Evolutionary conservation across 2,329 filamentous ascomycete genomes (phyloP), one percentile per base, ranked within the genome.

Genomic region (Diaporthe ilicicola): DNA sequence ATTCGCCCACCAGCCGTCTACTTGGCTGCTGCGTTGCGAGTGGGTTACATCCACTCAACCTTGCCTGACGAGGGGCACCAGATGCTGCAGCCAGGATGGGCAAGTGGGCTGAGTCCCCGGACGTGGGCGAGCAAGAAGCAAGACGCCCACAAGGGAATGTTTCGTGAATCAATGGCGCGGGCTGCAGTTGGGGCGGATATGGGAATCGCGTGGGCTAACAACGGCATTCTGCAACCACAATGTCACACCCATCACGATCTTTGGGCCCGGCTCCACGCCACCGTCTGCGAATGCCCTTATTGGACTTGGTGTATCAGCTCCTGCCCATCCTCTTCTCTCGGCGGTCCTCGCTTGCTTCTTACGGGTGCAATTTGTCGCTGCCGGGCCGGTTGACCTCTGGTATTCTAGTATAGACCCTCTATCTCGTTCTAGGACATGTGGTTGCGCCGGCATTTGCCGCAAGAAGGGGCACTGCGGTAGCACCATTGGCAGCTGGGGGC

Each of bases 1-100:
- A 32, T 34, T 29, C 13, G 42, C 54, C 37, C 37, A 46, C 10
- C n/a, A 50, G 53, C 32, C 24, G 17, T 42, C 32, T n/a, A 67
- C 51, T 34, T 53, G 50, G 54, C 65, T 56, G 53, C 65, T 59
- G 65, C 51, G 39, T 48, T 17, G 42, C 39, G 29, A 50, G 42
- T 22, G 65, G 65, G 53, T 67, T 67, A 48, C 65, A 67, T 67
- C 19, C 51, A 50, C 53, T 56, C 39, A 29, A 39, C 27, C 53
- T 67, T n/a, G 53, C 29, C 24, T 22, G 24, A 22, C 44, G 29
- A 48, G 59, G 19, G 59, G 42, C 42, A 13, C 29, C 29, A 37
- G 42, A 48, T 62, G 27, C 59, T 62, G 59, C 42, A 44, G 42
- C 56, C 27, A 22, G 53, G 39, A 48, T 22, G 39, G 19, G 17